Percentiles rank a stretch among this genome's conserved stretches.
These are phyloP conservation scores for Leccinum truebloodii DNA, from an alignment of 768 basidiomycete species.

Conservation along the genomic window DNA sequence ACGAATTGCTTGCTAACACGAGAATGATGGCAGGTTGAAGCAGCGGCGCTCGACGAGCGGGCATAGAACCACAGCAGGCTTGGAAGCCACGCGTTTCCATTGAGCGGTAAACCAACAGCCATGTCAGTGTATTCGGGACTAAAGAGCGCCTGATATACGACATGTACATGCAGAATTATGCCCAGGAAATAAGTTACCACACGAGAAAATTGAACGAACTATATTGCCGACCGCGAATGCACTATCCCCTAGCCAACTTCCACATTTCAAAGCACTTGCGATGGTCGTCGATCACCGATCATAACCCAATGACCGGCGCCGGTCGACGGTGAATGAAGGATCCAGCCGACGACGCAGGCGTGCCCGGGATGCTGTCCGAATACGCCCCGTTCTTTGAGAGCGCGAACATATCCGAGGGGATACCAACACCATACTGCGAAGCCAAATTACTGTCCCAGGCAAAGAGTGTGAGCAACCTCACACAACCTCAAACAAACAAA, in stretches of 20 bases:
- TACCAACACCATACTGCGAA: constrained; percentile 67
- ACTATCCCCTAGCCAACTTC: neutral
- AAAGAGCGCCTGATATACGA: neutral
- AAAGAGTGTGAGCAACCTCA: neutral
- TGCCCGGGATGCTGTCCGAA: constrained; percentile 41
- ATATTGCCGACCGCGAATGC: neutral
- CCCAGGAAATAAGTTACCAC: neutral
- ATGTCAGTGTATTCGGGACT: neutral
- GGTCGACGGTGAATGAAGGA: neutral
- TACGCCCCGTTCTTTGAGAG: constrained; percentile 47
- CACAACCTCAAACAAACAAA: constrained; percentile 13
- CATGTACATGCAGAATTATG: neutral
- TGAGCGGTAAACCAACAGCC: too few species aligned
- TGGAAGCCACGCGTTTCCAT: too few species aligned
- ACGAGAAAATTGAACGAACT: neutral
- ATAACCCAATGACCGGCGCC: neutral
- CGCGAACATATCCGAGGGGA: constrained; percentile 58
- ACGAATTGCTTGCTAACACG: too few species aligned
- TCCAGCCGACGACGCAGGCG: constrained; percentile 25
- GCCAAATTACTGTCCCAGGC: constrained; percentile 58
- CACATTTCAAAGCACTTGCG: neutral
- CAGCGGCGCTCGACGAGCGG: too few species aligned
- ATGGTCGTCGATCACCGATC: neutral
- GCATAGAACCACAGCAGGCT: too few species aligned
- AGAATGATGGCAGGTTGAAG: too few species aligned